Conservation (phyloP, 108 stramenopile species). For the Nannochloropsis gaditana region DNA sequence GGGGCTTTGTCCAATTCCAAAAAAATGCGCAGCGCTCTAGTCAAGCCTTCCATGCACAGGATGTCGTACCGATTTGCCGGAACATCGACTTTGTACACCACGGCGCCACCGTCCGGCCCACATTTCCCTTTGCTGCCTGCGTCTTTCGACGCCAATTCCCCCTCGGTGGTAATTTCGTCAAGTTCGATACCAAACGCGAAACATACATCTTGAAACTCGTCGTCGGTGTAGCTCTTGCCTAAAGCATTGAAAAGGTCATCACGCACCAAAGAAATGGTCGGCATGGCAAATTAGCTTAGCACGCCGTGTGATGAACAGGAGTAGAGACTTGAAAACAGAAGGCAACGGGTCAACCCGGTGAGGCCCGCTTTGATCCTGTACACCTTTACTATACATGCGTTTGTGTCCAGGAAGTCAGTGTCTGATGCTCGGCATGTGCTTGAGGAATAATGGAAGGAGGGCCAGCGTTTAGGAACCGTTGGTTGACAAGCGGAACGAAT, state of each 20-base stretch:
- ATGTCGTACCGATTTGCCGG: slow-evolving; percentile 99
- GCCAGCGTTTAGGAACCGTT: too few relatives aligned
- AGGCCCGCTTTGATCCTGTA: too few relatives aligned
- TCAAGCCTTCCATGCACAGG: slow-evolving; percentile 92
- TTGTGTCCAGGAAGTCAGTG: too few relatives aligned
- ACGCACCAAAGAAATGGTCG: slow-evolving; percentile 80
- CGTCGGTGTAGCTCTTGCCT: slow-evolving; percentile 86
- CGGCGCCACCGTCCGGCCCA: slow-evolving; percentile 46
- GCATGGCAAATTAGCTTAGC: slow-evolving; percentile 60
- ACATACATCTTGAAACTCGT: slow-evolving; percentile 96
- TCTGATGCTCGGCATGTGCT: too few relatives aligned
- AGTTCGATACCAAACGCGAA: slow-evolving; percentile 99
- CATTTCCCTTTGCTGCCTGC: slow-evolving; percentile 49
- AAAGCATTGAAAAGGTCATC: slow-evolving; percentile 78
- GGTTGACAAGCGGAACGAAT: too few relatives aligned
- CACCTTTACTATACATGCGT: too few relatives aligned
- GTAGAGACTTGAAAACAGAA: too few relatives aligned
- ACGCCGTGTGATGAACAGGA: neutral
- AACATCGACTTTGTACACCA: slow-evolving; percentile 96
- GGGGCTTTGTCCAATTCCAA: slow-evolving; percentile 77
- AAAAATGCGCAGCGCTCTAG: slow-evolving; percentile 83
- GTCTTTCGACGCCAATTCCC: slow-evolving; percentile 65
- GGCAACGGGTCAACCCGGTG: too few relatives aligned
- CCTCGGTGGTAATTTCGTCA: slow-evolving; percentile 92
- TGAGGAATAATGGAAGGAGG: too few relatives aligned